Evolutionary conservation across 495 filamentous ascomycete genomes (phyloP).

Genomic region (Penicillium roqueforti): DNA sequence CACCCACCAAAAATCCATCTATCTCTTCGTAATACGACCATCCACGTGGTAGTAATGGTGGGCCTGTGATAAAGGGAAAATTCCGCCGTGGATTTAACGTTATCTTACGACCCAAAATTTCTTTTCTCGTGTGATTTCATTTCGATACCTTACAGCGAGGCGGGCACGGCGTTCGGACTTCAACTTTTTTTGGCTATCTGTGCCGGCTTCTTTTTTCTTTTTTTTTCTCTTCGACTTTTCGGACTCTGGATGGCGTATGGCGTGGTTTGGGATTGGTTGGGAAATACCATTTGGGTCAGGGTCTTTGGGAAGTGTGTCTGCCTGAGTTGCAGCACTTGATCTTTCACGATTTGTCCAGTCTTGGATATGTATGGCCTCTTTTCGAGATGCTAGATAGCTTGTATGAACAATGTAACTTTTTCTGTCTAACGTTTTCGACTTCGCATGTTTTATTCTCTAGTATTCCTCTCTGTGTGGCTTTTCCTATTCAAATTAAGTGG

Average conservation of each 20-base stretch:
- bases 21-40: conserved; percentile 23
- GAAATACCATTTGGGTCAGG: conserved; percentile 33
- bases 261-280: conserved; percentile 25
- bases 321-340: conserved; percentile 10
- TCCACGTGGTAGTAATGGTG: conserved; percentile 14
- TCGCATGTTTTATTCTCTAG: too few species aligned
- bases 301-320: conserved; percentile 12
- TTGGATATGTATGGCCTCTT: conserved; percentile 12
- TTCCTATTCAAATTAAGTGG: background rate
- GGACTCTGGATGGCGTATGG: conserved; percentile 33
- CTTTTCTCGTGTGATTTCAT: conserved; percentile 24
- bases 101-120: conserved; percentile 30
- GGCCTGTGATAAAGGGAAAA: conserved; percentile 13
- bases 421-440: too few species aligned
- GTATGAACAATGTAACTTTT: conserved; percentile 23
- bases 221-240: conserved; percentile 13
- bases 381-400: conserved; percentile 20
- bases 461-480: too few species aligned
- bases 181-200: conserved; percentile 2
- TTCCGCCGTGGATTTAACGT: conserved; percentile 18
- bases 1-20: conserved; percentile 26
- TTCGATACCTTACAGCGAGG: conserved; percentile 14
- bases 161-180: conserved; percentile 21
- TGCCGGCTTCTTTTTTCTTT: conserved; percentile 18
- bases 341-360: conserved; percentile 20